Conservation (phyloP, 495 filamentous ascomycete genomes). For the Penicillium cosmopolitanum region DNA sequence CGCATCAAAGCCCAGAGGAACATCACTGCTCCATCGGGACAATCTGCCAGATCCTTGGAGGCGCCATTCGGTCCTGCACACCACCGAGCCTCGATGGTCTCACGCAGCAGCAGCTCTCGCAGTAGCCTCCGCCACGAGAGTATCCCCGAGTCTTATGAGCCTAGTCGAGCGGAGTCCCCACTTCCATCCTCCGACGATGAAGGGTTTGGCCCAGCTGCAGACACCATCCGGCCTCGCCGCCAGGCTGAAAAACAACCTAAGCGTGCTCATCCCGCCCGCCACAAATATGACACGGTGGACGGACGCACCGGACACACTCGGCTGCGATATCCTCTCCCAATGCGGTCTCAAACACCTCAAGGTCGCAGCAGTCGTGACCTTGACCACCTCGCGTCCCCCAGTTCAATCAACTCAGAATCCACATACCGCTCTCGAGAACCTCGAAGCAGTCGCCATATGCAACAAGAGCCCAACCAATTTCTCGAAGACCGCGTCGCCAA, state of each 20-base stretch:
- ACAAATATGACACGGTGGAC: constrained; percentile 20
- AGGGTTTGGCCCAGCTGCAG: constrained; percentile 24
- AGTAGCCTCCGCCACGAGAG: constrained; percentile 33
- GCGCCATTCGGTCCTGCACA: constrained; percentile 10
- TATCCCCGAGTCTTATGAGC: constrained; percentile 26
- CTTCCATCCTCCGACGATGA: constrained; percentile 51
- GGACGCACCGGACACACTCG: constrained; percentile 14
- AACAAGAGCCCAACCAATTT: constrained; percentile 13
- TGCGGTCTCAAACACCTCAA: constrained; percentile 32
- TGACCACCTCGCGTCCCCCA: constrained; percentile 30
- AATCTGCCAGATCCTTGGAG: constrained; percentile 15
- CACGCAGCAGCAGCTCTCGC: constrained; percentile 35
- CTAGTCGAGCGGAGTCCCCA: constrained; percentile 34
- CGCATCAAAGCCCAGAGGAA: constrained; percentile 20
- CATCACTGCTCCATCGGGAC: constrained; percentile 19
- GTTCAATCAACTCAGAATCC: constrained; percentile 29
- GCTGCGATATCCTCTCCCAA: constrained; percentile 13
- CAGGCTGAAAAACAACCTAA: constrained; percentile 10
- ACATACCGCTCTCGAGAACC: constrained; percentile 29
- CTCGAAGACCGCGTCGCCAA: constrained; percentile 46
- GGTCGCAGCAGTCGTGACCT: constrained; percentile 23
- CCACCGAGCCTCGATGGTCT: constrained; percentile 24
- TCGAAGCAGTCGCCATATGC: constrained; percentile 21
- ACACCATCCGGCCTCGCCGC: constrained; percentile 14
- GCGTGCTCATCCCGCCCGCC: constrained; percentile 13